phyloP scores from a whole-genome alignment of 148 eudicot genomes.

The Selenicereus undatus region DNA sequence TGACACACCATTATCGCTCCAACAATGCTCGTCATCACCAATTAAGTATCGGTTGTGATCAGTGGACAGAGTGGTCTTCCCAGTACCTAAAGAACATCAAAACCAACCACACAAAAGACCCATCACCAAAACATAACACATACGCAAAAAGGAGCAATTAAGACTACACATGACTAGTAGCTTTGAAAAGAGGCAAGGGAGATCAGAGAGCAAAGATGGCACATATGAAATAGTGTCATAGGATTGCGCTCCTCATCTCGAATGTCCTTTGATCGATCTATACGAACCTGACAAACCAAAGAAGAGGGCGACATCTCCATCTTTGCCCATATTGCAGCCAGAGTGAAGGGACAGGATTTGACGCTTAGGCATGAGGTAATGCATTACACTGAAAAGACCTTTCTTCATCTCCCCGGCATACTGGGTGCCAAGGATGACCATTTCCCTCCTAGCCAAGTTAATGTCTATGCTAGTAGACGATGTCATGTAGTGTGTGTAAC shows the following conservation, averaged over 20 bases:
- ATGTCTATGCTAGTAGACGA: conserved; percentile 81
- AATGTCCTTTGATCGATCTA: conserved; percentile 9
- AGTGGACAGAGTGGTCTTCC: conserved; percentile 76
- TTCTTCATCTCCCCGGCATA: conserved; percentile 95
- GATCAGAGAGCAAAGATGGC: conserved; percentile 1
- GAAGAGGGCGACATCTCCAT: conserved; percentile 85
- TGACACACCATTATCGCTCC: conserved; percentile 71
- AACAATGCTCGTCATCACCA: conserved; percentile 83
- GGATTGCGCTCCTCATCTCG: conserved; percentile 22
- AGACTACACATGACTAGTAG: not conserved
- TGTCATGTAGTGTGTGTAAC: conserved; percentile 86
- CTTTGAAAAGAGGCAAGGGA: conserved; percentile 8
- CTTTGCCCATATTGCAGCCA: conserved; percentile 81
- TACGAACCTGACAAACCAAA: conserved; percentile 74
- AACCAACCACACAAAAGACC: not conserved
- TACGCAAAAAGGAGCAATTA: not conserved
- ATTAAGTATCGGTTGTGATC: conserved; percentile 69
- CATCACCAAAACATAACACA: not conserved
- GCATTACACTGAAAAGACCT: conserved; percentile 82
- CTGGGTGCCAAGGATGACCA: conserved; percentile 86
- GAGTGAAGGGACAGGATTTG: conserved; percentile 76
- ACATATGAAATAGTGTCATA: conserved; percentile 7
- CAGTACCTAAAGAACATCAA: conserved; percentile 45
- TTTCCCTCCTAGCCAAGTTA: conserved; percentile 69
- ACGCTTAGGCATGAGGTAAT: conserved; percentile 83